Base-by-base conservation (phyloP, 331 rosid genomes). In the Acacia concinna region DNA sequence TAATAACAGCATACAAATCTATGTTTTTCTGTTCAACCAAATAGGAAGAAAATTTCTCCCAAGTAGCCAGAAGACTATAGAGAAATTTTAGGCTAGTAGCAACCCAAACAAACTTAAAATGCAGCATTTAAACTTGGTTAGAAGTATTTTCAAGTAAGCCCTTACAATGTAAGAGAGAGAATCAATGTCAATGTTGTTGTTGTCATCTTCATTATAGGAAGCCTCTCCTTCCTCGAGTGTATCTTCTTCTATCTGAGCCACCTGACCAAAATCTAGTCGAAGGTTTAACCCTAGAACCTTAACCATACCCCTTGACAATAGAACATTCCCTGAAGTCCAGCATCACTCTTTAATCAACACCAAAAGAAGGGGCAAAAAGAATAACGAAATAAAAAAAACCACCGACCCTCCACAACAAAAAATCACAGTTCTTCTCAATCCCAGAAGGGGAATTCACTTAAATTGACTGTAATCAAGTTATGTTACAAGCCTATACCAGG, bases 211-310 rank as follows among this genome's bases (percentile, higher is more conserved):
- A 84, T 62, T 71, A 88, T 72, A 83, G 87, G 78, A 49, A 75
- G 97, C 90, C 85, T 93, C 94, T 64, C 97, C 97, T 85, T 93
- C 97, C 69, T 88, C 97, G 20, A 89, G 88, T 78, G 80, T 79
- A 71, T 85, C 65, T 68, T 80, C 84, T 52, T 84, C 90, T 93
- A 93, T 91, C 25, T 76, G 81, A 38, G 71, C 73, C 76, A 63
- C 80, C 74, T 34, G 47, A 82, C 71, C 43, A 75, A 80, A 82
- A 28, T 74, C 71, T 47, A 80, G 83, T 86, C 86, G 81, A 60
- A 85, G 63, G 77, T 68, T 72, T 81, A 87, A 83, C 84, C 77
- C 85, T 80, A 82, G 71, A 88, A 79, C 91, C 79, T 84, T 81
- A 82, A 84, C 49, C 69, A 68, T 68, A 60, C 81, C 81, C 75